phyloP scores from a whole-genome alignment of 2,329 filamentous ascomycete species.

The Neoarthrinium moseri region DNA sequence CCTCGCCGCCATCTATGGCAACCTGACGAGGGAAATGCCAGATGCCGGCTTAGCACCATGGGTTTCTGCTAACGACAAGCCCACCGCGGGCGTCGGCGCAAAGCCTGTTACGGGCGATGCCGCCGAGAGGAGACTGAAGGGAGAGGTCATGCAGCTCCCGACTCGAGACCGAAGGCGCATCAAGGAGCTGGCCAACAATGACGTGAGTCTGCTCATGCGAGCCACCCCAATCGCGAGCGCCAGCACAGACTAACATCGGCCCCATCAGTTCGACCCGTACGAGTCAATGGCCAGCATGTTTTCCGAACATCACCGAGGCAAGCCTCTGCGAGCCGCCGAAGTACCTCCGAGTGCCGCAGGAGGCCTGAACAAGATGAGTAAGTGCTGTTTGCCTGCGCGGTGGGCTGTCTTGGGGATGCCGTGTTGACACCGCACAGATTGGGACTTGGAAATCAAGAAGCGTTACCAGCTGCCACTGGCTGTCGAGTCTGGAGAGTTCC shows the following conservation, averaged over 20 bases:
- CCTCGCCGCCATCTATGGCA: constrained; percentile 64
- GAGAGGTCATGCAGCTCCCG: constrained; percentile 70
- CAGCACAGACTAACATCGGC: constrained; percentile 19
- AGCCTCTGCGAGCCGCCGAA: constrained; percentile 50
- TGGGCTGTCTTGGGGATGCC: not conserved
- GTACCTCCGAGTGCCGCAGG: constrained; percentile 69
- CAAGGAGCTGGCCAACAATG: constrained; percentile 62
- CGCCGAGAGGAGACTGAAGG: constrained; percentile 63
- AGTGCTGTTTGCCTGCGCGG: constrained; percentile 28
- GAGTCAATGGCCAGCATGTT: constrained; percentile 54
- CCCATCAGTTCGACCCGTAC: constrained; percentile 53
- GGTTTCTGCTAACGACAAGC: constrained; percentile 72
- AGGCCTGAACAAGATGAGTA: constrained; percentile 74
- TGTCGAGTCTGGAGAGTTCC: constrained; percentile 68
- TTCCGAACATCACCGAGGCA: constrained; percentile 46
- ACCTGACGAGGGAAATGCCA: constrained; percentile 68
- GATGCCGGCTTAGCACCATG: constrained; percentile 67
- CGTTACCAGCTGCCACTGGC: constrained; percentile 63
- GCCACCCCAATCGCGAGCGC: not conserved
- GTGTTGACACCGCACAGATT: constrained; percentile 40
- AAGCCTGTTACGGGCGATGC: constrained; percentile 67
- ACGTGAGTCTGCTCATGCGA: constrained; percentile 44
- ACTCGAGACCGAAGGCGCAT: constrained; percentile 64
- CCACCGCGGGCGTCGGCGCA: constrained; percentile 51
- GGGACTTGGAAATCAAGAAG: constrained; percentile 67